Conservation (phyloP, 495 filamentous ascomycete genomes). For the Sordaria brevicollis region DNA sequence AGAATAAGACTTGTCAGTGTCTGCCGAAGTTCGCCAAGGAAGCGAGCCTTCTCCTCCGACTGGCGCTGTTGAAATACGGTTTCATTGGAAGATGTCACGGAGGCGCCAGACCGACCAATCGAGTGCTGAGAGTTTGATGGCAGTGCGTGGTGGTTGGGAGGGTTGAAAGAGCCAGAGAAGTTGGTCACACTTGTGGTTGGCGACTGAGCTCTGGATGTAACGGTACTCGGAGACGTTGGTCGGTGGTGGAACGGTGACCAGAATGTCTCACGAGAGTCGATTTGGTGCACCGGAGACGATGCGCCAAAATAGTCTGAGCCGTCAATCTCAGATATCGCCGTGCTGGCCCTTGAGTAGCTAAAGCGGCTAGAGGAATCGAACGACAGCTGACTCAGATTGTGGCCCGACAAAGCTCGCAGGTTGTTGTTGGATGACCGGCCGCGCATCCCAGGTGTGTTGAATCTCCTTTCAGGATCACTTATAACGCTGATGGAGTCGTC, state of each 20-base stretch:
- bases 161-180: constrained; percentile 33
- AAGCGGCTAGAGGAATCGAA: constrained; percentile 54
- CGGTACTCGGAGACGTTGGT: constrained; percentile 49
- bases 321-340: constrained; percentile 53
- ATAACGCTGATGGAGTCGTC: constrained; percentile 46
- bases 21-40: constrained; percentile 67
- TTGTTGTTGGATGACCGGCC: constrained; percentile 23
- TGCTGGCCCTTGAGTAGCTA: constrained; percentile 44
- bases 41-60: constrained; percentile 46
- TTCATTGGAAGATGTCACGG: constrained; percentile 45
- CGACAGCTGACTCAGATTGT: constrained; percentile 53
- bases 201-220: constrained; percentile 44
- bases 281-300: constrained; percentile 58
- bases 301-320: constrained; percentile 60
- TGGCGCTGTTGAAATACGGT: constrained; percentile 46
- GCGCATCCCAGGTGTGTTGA: constrained; percentile 2
- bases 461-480: constrained; percentile 39
- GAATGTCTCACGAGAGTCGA: constrained; percentile 73
- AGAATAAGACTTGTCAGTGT: constrained; percentile 74
- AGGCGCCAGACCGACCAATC: constrained; percentile 38
- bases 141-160: constrained; percentile 27
- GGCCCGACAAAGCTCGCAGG: constrained; percentile 41
- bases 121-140: constrained; percentile 32
- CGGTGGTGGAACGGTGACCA: constrained; percentile 73
- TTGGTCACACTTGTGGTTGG: constrained; percentile 45